Evolutionary conservation across 2,329 filamentous ascomycete species (phyloP), one percentile per base, ranked within the genome.

Genomic region (Claviceps capensis): DNA sequence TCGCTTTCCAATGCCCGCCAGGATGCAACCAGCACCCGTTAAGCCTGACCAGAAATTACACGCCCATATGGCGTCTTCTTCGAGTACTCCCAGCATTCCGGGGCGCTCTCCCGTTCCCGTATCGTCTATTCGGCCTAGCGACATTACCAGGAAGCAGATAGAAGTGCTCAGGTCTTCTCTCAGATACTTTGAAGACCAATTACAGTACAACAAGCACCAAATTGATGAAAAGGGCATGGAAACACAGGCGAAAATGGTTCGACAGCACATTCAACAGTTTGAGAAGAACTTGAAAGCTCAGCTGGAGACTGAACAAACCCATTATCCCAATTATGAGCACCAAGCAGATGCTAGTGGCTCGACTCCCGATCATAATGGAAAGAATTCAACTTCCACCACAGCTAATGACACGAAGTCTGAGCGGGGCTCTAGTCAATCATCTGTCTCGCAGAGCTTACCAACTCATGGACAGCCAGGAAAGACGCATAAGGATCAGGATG

Each of bases 161-260:
- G 70, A 74, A 22, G 65, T 67, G 43, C 70, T 83, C 51, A 72
- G 71, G 42, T 59, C 61, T n/a, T 72, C 72, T n/a, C 68, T 83
- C 54, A 77, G 74, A 58, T 74, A 75, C 53, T 69, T 76, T 42
- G 74, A 81, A 55, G 74, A 78, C 54, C 79, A 83, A 57, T 63
- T 83, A 45, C 72, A 74, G 50, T 81, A 77, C 67, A 82, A 83
- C 60, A 75, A 72, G 56, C 77, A 82, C 55, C 79, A 82, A 57
- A 79, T 82, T 55, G 79, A 83, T 53, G 77, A 78, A 57, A 71
- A 69, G 55, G 64, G 69, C 37, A 73, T 79, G 61, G 69, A 74
- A 54, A 59, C 65, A 26, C 69, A 72, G 44, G 70, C 67, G 3
- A 60, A 67, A 38, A 61, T 67, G 38, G 60, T 78, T 53, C 64